These are phyloP conservation scores for Candida parachauliodes DNA, from an alignment of 805 yeast genomes.

Conservation along the genomic window DNA sequence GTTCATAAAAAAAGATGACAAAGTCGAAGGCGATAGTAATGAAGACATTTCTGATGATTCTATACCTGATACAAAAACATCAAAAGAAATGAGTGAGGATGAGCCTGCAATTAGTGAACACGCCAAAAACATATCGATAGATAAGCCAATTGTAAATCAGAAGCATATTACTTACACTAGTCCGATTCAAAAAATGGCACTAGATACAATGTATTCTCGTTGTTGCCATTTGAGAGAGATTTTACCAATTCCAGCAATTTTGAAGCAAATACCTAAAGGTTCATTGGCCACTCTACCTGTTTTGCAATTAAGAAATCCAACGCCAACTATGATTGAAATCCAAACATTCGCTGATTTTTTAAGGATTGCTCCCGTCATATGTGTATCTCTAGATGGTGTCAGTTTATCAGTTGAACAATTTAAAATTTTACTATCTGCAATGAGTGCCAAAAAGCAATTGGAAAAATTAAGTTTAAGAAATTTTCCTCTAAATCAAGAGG, in stretches of 20 bases:
- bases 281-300: constrained; percentile 71
- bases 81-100: constrained; percentile 19
- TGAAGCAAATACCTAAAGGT: constrained; percentile 69
- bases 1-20: constrained; percentile 22
- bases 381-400: constrained; percentile 77
- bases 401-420: constrained; percentile 72
- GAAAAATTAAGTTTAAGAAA: constrained; percentile 76
- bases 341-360: constrained; percentile 86
- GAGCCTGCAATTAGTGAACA: constrained; percentile 21
- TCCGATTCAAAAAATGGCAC: constrained; percentile 43
- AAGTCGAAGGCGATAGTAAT: constrained; percentile 16
- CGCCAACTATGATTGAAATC: constrained; percentile 84
- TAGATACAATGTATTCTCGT: constrained; percentile 79
- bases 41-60: constrained; percentile 13
- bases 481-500: constrained; percentile 64
- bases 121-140: constrained; percentile 25
- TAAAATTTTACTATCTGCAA: constrained; percentile 63
- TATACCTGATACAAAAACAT: too few relatives aligned
- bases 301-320: constrained; percentile 76
- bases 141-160: constrained; percentile 29
- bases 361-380: constrained; percentile 76
- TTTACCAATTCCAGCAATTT: constrained; percentile 82
- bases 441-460: constrained; percentile 61
- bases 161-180: constrained; percentile 20
- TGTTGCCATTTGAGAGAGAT: constrained; percentile 93